These are phyloP conservation scores for Eucommia ulmoides DNA, from an alignment of 257 asterid genomes.

Conservation along the genomic window DNA sequence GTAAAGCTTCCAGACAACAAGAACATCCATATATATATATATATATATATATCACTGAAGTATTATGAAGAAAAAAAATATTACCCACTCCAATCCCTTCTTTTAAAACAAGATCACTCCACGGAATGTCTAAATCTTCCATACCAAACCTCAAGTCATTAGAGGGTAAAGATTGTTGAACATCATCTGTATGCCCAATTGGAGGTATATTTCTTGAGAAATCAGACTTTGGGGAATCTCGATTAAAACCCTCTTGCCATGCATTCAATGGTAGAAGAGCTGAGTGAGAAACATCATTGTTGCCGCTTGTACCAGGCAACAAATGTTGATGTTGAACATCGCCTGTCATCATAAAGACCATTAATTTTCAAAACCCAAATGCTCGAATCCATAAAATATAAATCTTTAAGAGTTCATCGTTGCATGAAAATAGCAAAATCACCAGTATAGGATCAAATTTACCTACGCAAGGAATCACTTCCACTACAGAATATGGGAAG, in stretches of 20 bases:
- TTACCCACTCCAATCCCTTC: conserved; percentile 94
- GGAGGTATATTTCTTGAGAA: conserved; percentile 32
- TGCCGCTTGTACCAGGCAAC: conserved; percentile 44
- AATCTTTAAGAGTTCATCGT: too few species aligned
- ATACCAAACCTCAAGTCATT: conserved; percentile 43
- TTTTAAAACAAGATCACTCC: conserved; percentile 77
- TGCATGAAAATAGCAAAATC: too few species aligned
- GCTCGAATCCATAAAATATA: neutral
- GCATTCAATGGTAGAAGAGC: conserved; percentile 38
- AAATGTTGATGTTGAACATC: too few species aligned
- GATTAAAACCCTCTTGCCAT: conserved; percentile 43
- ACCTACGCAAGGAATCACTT: too few species aligned
- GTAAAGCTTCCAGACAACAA: conserved; percentile 8
- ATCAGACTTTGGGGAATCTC: conserved; percentile 29
- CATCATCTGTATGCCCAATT: conserved; percentile 22
- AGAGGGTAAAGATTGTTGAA: conserved; percentile 28
- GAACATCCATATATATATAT: too few species aligned
- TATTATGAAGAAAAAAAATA: neutral
- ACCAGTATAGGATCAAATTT: too few species aligned
- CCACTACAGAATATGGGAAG: too few species aligned
- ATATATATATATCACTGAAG: too few species aligned
- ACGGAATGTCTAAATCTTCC: conserved; percentile 73
- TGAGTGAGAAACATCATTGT: conserved; percentile 23
- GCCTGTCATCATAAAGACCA: conserved; percentile 24
- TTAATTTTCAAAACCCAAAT: neutral